Evolutionary conservation across 306 rosid genomes (phyloP), one percentile per base, ranked within the genome.

Genomic region (Malus sylvestris): DNA sequence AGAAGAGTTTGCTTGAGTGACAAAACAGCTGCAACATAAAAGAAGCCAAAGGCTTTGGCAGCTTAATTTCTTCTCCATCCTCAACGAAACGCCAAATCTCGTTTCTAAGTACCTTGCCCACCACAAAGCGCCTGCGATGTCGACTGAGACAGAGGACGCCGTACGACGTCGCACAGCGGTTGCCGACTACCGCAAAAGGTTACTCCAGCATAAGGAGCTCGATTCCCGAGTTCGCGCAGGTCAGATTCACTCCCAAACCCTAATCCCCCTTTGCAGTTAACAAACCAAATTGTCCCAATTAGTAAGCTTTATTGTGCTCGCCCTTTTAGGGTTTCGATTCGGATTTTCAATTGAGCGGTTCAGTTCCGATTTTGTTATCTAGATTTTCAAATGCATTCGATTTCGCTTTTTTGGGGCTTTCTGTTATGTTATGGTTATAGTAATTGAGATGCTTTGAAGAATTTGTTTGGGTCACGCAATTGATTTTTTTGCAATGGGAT

Each of bases 171-270:
- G 92, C 62, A 87, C 35, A 5, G 91, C 86, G 15, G 85, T 84
- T 53, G 82, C 87, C 5, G 96, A 91, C 1, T 92, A 92, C 80
- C 92, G 93, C 23, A 92, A 91, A 86, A 88, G 89, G 76, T 91
- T 92, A 62, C 96, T 92, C 68, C 93, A 87, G 81, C 97, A 92
- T 85, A 95, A 92, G 79, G 99, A 95, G 84, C 81, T 92, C 72
- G 97, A 95, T 27, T 84, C 97, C 76, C 80, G 93, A 77, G 97
- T 90, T 6, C 96, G 97, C 84, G 80, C 97, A 64, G 93, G 99
- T 95, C 78, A 8, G 90, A 68, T 78, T 82, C 79, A 5, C 40
- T 19, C 22, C 61, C 53, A 11, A 71, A 78, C 76, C 77, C 78
- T 79, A 65, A 15, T 18, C 52, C 72, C 75, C 68, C 23, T 60